phyloP scores from a whole-genome alignment of 2,329 filamentous ascomycete species.

The Colletotrichum gigasporum region DNA sequence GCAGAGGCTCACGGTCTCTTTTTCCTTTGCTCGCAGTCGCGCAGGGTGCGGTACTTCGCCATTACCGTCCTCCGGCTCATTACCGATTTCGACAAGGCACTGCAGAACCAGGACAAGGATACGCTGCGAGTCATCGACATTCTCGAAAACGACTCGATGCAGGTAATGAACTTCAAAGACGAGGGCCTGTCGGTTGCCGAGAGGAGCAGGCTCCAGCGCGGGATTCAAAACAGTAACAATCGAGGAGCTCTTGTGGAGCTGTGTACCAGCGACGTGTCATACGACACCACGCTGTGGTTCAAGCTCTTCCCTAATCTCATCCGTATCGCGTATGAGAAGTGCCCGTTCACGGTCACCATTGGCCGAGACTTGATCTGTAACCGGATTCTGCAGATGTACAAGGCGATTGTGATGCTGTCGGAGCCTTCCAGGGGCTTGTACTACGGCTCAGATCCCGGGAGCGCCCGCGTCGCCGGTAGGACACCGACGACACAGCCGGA shows the following conservation, averaged over 20 bases:
- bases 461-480: slow-evolving; percentile 59
- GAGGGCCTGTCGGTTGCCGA: slow-evolving; percentile 93
- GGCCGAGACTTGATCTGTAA: slow-evolving; percentile 93
- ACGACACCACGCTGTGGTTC: slow-evolving; percentile 95
- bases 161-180: slow-evolving; percentile 91
- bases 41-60: slow-evolving; percentile 87
- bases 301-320: slow-evolving; percentile 98
- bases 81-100: slow-evolving; percentile 89
- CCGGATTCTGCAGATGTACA: slow-evolving; percentile 92
- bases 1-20: slow-evolving; percentile 97
- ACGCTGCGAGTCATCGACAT: slow-evolving; percentile 86
- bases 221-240: slow-evolving; percentile 83
- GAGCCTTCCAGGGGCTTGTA: slow-evolving; percentile 75
- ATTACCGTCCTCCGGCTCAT: slow-evolving; percentile 93
- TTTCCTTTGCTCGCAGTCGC: slow-evolving; percentile 95
- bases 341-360: slow-evolving; percentile 89
- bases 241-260: slow-evolving; percentile 91
- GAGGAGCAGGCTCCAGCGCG: slow-evolving; percentile 88
- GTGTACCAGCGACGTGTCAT: slow-evolving; percentile 93
- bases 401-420: slow-evolving; percentile 80
- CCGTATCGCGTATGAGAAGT: slow-evolving; percentile 88
- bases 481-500: slow-evolving; percentile 80
- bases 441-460: slow-evolving; percentile 69
- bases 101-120: slow-evolving; percentile 73
- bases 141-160: slow-evolving; percentile 86